A percentile compares a stretch with the other conserved stretches of the same genome.
phyloP scores from a whole-genome alignment of 352 stramenopile species.

The Aphanomyces cochlioides region DNA sequence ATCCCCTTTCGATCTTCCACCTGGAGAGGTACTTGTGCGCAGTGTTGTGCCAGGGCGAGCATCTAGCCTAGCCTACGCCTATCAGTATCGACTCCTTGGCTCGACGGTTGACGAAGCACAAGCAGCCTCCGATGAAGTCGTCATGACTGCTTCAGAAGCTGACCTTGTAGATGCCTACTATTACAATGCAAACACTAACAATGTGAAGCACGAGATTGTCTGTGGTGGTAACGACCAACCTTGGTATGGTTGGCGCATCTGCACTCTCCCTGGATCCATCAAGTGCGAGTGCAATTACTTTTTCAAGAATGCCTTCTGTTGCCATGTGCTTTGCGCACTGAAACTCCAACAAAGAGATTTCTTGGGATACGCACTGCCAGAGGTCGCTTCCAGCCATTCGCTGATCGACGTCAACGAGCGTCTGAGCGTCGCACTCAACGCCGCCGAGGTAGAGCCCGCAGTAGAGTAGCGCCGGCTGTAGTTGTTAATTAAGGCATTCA shows the following conservation, averaged over 20 bases:
- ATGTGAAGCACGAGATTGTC: neutral
- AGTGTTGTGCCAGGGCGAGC: neutral
- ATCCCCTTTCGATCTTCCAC: neutral
- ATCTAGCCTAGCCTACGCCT: neutral
- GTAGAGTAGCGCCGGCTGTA: too few species aligned
- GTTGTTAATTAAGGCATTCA: too few species aligned
- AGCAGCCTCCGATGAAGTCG: too few species aligned
- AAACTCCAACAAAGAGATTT: neutral
- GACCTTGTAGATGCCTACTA: constrained; percentile 1
- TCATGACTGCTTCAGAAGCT: neutral
- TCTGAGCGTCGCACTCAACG: too few species aligned
- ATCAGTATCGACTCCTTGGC: neutral
- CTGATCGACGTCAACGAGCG: too few species aligned
- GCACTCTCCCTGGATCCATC: neutral
- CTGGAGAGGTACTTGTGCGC: neutral
- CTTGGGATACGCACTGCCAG: too few species aligned
- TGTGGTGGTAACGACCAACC: neutral
- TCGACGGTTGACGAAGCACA: neutral
- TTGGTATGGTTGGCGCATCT: neutral
- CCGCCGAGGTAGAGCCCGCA: too few species aligned
- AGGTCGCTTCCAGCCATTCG: too few species aligned
- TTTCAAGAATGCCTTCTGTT: neutral
- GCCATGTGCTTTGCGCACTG: too few species aligned
- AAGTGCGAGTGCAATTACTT: neutral
- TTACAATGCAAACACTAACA: neutral